A percentile compares a stretch with the other conserved stretches of the same genome.
Evolutionary conservation across 1,284 basidiomycete genomes (phyloP).

Genomic region (Leccinum pachyderme): DNA sequence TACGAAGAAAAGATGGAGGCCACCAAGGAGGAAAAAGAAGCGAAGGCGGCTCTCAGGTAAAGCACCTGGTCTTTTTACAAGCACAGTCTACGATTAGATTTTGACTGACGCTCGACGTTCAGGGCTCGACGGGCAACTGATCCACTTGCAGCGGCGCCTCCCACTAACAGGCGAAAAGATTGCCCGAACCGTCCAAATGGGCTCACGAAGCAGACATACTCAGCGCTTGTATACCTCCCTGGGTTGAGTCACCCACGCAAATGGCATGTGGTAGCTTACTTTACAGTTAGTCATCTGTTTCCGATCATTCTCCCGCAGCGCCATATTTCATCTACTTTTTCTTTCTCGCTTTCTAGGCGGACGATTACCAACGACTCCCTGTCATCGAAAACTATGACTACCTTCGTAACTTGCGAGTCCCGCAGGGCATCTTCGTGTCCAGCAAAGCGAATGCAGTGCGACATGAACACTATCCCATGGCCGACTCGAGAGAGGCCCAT

Average conservation of each 20-base stretch:
- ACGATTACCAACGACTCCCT: slow-evolving; percentile 63
- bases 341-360: slow-evolving; percentile 42
- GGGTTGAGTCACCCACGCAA: slow-evolving; percentile 57
- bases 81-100: neutral
- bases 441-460: slow-evolving; percentile 52
- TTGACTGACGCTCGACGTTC: slow-evolving; percentile 2
- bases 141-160: slow-evolving; percentile 52
- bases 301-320: slow-evolving; percentile 7
- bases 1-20: slow-evolving; percentile 79
- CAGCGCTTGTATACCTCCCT: slow-evolving; percentile 62
- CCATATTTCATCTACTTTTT: slow-evolving; percentile 13
- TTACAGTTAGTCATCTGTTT: slow-evolving; percentile 49
- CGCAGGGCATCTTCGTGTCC: slow-evolving; percentile 62
- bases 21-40: slow-evolving; percentile 70
- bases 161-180: slow-evolving; percentile 64
- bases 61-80: slow-evolving; percentile 15
- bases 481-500: slow-evolving; percentile 23
- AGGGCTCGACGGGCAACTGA: slow-evolving; percentile 64
- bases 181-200: slow-evolving; percentile 71
- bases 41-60: slow-evolving; percentile 69
- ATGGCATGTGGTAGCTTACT: slow-evolving; percentile 80
- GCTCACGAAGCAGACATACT: slow-evolving; percentile 78
- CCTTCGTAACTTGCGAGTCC: slow-evolving; percentile 59
- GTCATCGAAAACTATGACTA: slow-evolving; percentile 69
- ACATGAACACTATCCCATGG: slow-evolving; percentile 40